Conservation (phyloP, 2,329 filamentous ascomycete species). For the Phyllosticta ampelicida region DNA sequence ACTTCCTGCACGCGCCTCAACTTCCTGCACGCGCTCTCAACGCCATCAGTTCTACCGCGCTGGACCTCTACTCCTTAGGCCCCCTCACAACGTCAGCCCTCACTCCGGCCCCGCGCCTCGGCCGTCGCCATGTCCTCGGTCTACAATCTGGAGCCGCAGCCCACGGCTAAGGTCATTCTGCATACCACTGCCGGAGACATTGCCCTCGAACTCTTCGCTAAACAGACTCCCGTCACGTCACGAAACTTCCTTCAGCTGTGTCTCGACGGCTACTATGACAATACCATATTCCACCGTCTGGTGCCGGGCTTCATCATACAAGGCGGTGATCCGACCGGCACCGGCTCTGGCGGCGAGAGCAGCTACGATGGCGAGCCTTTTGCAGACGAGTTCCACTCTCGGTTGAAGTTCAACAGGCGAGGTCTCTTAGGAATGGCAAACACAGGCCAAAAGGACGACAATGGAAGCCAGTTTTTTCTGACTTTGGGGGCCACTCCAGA, state of each 20-base stretch:
- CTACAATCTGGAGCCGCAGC: conserved; percentile 91
- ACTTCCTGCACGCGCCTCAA: neutral
- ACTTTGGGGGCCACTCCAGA: conserved; percentile 76
- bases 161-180: conserved; percentile 82
- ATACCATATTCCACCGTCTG: conserved; percentile 87
- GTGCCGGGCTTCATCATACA: conserved; percentile 89
- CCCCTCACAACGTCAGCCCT: neutral
- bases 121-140: conserved; percentile 60
- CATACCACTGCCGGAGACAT: conserved; percentile 86
- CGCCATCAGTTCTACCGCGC: neutral
- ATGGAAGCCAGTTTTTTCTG: conserved; percentile 96
- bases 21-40: neutral
- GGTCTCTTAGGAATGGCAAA: conserved; percentile 96
- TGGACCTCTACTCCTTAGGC: neutral
- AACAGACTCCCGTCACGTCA: conserved; percentile 81
- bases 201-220: conserved; percentile 85
- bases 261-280: conserved; percentile 89
- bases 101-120: conserved; percentile 1
- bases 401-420: conserved; percentile 84
- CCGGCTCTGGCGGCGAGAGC: conserved; percentile 80
- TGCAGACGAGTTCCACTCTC: conserved; percentile 82
- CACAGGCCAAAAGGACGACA: conserved; percentile 62
- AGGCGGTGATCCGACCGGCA: conserved; percentile 88
- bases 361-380: conserved; percentile 80
- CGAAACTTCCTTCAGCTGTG: conserved; percentile 95